Conservation (phyloP, 257 asterid species). For the Jasminum sambac region DNA sequence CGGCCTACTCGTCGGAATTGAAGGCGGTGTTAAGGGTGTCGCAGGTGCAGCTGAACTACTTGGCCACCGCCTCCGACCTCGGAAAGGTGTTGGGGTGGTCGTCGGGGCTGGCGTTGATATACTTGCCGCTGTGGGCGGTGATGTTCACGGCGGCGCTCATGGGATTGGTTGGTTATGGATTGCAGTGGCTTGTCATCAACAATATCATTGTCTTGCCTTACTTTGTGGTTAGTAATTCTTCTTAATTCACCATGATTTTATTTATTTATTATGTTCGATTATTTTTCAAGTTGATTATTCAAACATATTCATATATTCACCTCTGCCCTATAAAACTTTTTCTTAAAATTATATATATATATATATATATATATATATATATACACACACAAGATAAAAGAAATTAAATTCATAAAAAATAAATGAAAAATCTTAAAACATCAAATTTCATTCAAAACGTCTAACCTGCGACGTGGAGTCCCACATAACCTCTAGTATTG, state of each 20-base stretch:
- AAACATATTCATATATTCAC: too few species aligned
- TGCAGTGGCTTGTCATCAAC: conserved; percentile 72
- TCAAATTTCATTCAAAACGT: too few species aligned
- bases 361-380: too few species aligned
- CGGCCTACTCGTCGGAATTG: conserved; percentile 81
- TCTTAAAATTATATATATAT: too few species aligned
- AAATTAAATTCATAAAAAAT: too few species aligned
- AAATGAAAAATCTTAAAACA: too few species aligned
- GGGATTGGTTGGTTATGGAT: conserved; percentile 84
- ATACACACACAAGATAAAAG: too few species aligned
- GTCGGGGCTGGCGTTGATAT: conserved; percentile 73
- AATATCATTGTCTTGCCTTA: conserved; percentile 59
- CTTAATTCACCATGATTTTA: background rate
- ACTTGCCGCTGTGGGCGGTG: conserved; percentile 69
- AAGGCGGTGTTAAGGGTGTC: conserved; percentile 68
- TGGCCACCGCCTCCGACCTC: conserved; percentile 90
- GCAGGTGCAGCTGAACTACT: conserved; percentile 81
- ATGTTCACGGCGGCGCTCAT: conserved; percentile 72
- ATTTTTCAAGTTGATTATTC: too few species aligned
- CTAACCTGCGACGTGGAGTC: too few species aligned
- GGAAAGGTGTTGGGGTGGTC: conserved; percentile 93
- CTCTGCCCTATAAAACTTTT: too few species aligned
- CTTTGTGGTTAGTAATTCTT: conserved; percentile 63
- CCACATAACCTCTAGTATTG: too few species aligned
- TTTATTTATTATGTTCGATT: too few species aligned